A percentile compares a stretch with the other conserved stretches of the same genome.
Evolutionary conservation across 495 filamentous ascomycete species (phyloP).

Genomic region (Pyrenula massariospora): DNA sequence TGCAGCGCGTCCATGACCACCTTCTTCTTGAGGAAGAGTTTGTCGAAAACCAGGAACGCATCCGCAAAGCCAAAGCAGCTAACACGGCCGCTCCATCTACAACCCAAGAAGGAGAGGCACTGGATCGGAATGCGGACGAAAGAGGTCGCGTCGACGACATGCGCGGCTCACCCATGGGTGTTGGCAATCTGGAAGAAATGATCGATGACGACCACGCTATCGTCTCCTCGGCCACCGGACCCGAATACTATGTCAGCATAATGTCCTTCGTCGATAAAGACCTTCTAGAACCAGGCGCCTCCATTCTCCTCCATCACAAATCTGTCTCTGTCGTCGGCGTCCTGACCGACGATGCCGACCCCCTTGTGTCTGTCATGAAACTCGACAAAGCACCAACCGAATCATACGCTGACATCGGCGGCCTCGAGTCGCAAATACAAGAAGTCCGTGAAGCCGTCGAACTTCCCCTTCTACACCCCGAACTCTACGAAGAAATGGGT

Average conservation of each 20-base stretch:
- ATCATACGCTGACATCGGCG: conserved; percentile 97
- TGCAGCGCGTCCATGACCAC: conserved; percentile 98
- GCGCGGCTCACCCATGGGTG: conserved; percentile 96
- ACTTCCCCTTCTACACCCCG: conserved; percentile 87
- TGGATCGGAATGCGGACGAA: conserved; percentile 82
- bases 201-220: conserved; percentile 99
- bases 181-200: conserved; percentile 95
- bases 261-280: conserved; percentile 99
- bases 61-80: conserved; percentile 86
- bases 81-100: conserved; percentile 37
- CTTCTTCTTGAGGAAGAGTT: conserved; percentile 95
- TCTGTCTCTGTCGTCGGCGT: conserved; percentile 96
- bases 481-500: conserved; percentile 99
- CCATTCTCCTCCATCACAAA: conserved; percentile 94
- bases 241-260: conserved; percentile 99
- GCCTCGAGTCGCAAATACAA: conserved; percentile 88
- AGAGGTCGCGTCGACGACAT: conserved; percentile 95
- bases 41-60: conserved; percentile 93
- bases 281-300: conserved; percentile 89
- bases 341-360: conserved; percentile 91
- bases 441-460: conserved; percentile 97
- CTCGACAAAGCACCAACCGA: conserved; percentile 98
- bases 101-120: conserved; percentile 28
- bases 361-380: conserved; percentile 97
- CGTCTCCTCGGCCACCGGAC: conserved; percentile 91